These are phyloP conservation scores for Curvularia sp. DNA, from an alignment of 2,329 filamentous ascomycete genomes.

Conservation along the genomic window DNA sequence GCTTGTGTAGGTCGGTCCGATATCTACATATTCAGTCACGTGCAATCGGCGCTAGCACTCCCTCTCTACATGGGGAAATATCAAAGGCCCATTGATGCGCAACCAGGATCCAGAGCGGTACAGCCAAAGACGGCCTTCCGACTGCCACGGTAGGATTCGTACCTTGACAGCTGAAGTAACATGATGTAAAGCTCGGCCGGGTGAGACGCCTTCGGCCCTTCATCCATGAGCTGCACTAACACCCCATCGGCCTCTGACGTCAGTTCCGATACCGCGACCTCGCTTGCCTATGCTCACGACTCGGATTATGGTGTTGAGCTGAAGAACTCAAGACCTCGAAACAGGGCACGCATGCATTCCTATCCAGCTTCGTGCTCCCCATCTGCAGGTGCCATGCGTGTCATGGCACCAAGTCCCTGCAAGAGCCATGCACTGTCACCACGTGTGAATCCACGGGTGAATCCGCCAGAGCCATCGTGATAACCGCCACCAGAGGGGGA, in stretches of 20 bases:
- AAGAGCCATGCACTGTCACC: neutral
- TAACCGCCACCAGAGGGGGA: neutral
- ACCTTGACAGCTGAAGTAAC: conserved; percentile 7
- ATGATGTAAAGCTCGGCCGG: conserved; percentile 8
- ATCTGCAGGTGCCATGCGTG: neutral
- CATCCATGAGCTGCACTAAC: conserved; percentile 15
- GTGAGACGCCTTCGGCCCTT: conserved; percentile 14
- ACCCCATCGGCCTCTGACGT: conserved; percentile 14
- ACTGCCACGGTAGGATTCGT: neutral
- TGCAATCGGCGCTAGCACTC: conserved; percentile 4
- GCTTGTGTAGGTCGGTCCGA: conserved; percentile 11
- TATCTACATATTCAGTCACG: conserved; percentile 6
- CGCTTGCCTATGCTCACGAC: conserved; percentile 2
- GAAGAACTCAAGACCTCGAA: neutral
- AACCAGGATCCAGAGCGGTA: conserved; percentile 7
- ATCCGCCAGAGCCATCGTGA: neutral
- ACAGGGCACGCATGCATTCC: neutral
- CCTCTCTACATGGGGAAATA: conserved; percentile 6
- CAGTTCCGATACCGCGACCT: conserved; percentile 3
- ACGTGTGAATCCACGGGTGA: neutral
- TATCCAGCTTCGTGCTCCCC: neutral
- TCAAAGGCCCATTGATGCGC: conserved; percentile 11
- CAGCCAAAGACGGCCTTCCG: conserved; percentile 13
- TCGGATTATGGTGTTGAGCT: neutral
- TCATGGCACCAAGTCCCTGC: neutral